Conservation (phyloP, 2,329 filamentous ascomycete genomes). For the Pseudogymnoascus pannorum region DNA sequence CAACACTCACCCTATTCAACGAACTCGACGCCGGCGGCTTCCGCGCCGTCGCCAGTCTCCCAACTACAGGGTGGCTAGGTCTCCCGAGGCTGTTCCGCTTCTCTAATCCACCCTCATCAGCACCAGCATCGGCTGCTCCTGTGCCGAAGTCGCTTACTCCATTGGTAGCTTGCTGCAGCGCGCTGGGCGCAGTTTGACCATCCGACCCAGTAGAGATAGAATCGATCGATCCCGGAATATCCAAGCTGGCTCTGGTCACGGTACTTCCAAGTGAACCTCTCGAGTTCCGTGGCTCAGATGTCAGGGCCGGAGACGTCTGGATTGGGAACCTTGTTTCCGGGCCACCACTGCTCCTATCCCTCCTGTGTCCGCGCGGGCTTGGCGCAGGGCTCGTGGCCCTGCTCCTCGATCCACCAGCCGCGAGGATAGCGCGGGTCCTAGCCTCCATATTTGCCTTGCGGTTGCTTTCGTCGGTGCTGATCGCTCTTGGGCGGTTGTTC, state of each 20-base stretch:
- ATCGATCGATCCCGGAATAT: constrained; percentile 53
- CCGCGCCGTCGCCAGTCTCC: constrained; percentile 37
- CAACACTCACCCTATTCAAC: constrained; percentile 26
- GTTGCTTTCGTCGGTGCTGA: constrained; percentile 93
- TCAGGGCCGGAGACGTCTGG: constrained; percentile 53
- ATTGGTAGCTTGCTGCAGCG: constrained; percentile 21
- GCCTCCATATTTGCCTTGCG: constrained; percentile 92
- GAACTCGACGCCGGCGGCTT: constrained; percentile 27
- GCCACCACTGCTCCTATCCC: constrained; percentile 70
- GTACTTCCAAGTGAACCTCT: constrained; percentile 26
- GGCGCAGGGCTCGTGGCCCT: constrained; percentile 69
- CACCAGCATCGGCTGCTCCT: not conserved
- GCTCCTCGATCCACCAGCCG: constrained; percentile 49
- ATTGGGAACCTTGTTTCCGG: constrained; percentile 81
- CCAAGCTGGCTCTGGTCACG: constrained; percentile 58
- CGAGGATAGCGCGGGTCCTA: constrained; percentile 72
- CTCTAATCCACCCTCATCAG: constrained; percentile 34
- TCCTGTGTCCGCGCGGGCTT: constrained; percentile 55
- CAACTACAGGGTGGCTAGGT: constrained; percentile 43
- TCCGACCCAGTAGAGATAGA: not conserved
- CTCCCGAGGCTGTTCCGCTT: constrained; percentile 60
- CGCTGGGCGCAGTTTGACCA: not conserved
- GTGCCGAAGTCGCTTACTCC: constrained; percentile 9
- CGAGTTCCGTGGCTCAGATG: constrained; percentile 34
- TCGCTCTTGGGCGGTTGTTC: constrained; percentile 67